phyloP scores from a whole-genome alignment of 495 filamentous ascomycete genomes.

The Chaetomidium leptoderma region DNA sequence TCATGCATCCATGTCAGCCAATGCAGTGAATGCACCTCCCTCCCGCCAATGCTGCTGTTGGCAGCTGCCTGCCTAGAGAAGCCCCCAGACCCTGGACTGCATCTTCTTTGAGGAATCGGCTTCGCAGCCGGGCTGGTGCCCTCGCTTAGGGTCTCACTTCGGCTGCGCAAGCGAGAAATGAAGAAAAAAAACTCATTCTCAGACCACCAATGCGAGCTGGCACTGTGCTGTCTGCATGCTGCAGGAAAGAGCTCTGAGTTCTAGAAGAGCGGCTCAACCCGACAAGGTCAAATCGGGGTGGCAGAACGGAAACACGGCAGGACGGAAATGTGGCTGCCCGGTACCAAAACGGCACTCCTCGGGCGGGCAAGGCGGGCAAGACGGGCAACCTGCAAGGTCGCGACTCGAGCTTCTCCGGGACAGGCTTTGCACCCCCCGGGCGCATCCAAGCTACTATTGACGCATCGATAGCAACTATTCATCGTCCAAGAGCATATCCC shows the following conservation, averaged over 20 bases:
- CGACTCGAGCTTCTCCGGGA: neutral
- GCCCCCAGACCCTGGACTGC: neutral
- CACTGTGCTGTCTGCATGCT: neutral
- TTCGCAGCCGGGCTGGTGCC: neutral
- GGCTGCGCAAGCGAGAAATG: constrained; percentile 7
- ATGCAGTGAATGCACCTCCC: neutral
- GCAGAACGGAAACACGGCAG: constrained; percentile 6
- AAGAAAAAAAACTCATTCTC: neutral
- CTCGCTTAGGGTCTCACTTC: neutral
- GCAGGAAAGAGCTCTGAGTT: neutral
- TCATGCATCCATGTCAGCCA: neutral
- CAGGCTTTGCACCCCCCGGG: neutral
- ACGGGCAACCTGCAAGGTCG: too few species aligned
- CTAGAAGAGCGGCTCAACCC: neutral
- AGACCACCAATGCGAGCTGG: neutral
- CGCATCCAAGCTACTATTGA: neutral
- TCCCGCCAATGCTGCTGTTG: too few species aligned
- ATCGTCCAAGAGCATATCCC: neutral
- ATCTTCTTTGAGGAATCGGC: neutral
- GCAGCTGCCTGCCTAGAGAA: constrained; percentile 3
- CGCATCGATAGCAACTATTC: neutral
- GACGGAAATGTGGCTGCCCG: neutral
- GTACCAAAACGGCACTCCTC: too few species aligned
- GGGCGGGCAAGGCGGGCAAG: too few species aligned
- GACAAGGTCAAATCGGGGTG: neutral